Evolutionary conservation across 108 stramenopile species (phyloP).

Genomic region (Nitzschia sp.): DNA sequence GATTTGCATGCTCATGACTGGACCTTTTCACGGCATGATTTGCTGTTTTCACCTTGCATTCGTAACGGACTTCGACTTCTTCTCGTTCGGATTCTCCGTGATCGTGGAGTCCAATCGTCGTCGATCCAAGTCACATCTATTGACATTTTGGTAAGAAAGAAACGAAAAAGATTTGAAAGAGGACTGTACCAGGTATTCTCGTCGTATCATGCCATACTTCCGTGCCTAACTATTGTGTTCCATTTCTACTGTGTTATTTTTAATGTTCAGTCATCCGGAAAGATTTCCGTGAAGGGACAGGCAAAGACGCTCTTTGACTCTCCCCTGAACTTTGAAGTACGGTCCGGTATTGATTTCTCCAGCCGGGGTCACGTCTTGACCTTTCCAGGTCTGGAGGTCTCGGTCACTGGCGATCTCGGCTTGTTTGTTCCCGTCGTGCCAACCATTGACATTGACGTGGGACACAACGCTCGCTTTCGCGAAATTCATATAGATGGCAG

Average conservation of each 20-base stretch:
- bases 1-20: slow-evolving; percentile 38
- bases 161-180: neutral
- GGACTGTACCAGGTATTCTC: neutral
- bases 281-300: slow-evolving; percentile 37
- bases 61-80: slow-evolving; percentile 41
- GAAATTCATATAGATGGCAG: slow-evolving; percentile 33
- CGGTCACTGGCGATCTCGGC: slow-evolving; percentile 34
- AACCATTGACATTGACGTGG: slow-evolving; percentile 44
- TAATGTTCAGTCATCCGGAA: slow-evolving; percentile 28
- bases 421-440: slow-evolving; percentile 53
- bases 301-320: slow-evolving; percentile 43
- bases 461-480: slow-evolving; percentile 44
- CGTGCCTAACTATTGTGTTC: neutral
- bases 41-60: slow-evolving; percentile 34
- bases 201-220: neutral
- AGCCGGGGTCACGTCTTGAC: slow-evolving; percentile 49
- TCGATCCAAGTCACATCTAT: slow-evolving; percentile 32
- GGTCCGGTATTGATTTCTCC: slow-evolving; percentile 34
- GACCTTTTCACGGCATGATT: slow-evolving; percentile 42
- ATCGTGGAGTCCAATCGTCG: slow-evolving; percentile 25
- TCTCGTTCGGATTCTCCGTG: slow-evolving; percentile 28
- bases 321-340: slow-evolving; percentile 45
- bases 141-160: slow-evolving; percentile 37
- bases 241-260: neutral
- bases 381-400: slow-evolving; percentile 53